Conservation (phyloP, 2,329 filamentous ascomycete species). For the Mycogone perniciosa region DNA sequence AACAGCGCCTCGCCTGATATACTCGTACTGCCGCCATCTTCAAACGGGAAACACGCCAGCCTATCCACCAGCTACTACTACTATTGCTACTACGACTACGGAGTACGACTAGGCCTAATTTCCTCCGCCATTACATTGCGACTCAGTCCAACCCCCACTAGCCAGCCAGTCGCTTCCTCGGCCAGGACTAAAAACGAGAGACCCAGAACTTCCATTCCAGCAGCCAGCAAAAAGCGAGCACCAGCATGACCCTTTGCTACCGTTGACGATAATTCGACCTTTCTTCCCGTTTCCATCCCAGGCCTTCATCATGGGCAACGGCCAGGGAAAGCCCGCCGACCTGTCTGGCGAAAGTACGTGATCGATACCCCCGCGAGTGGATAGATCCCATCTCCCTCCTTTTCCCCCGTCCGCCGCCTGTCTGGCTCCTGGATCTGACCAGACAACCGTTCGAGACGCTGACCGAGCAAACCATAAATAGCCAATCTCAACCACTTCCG, state of each 20-base stretch:
- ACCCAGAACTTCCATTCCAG: not conserved
- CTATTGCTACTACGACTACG: constrained; percentile 2
- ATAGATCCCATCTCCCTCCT: constrained; percentile 9
- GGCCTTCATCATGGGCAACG: constrained; percentile 80
- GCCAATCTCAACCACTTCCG: constrained; percentile 98
- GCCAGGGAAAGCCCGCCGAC: constrained; percentile 87
- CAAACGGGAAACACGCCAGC: constrained; percentile 9
- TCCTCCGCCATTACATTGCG: not conserved
- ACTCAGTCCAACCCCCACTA: constrained; percentile 3
- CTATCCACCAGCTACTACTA: constrained; percentile 4
- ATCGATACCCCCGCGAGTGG: constrained; percentile 1
- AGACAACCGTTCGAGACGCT: not conserved
- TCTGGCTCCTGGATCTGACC: constrained; percentile 1
- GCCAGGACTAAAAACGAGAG: constrained; percentile 3
- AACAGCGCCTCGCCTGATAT: no score
- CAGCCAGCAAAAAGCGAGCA: constrained; percentile 6
- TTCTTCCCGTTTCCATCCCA: constrained; percentile 20
- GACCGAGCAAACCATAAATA: constrained; percentile 31
- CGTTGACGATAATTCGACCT: constrained; percentile 14
- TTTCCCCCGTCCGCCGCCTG: constrained; percentile 10
- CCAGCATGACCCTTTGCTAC: constrained; percentile 21
- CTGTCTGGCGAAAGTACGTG: constrained; percentile 81
- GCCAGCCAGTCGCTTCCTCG: constrained; percentile 7
- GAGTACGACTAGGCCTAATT: not conserved
- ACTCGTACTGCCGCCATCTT: not conserved